A percentile compares a stretch with the other conserved stretches of the same genome.
These are phyloP conservation scores for Beta lomatogona DNA, from an alignment of 179 eudicot species.

Conservation along the genomic window DNA sequence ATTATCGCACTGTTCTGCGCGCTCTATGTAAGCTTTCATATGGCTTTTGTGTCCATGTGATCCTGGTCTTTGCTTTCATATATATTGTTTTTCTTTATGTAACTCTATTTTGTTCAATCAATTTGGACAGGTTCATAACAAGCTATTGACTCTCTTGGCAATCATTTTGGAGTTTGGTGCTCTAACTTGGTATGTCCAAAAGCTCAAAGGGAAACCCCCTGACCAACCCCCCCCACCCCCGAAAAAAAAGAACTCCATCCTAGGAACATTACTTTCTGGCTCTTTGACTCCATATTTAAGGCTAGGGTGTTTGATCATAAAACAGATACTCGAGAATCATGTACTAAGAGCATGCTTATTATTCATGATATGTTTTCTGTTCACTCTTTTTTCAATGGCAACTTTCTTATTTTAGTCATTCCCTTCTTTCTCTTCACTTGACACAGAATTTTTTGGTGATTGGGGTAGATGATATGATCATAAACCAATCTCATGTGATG, in stretches of 20 bases:
- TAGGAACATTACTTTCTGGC: no score
- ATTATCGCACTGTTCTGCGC: conserved; percentile 89
- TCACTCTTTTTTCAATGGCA: no score
- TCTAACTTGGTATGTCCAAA: conserved; percentile 68
- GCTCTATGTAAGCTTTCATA: conserved; percentile 67
- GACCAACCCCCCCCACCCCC: no score
- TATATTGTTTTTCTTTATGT: background rate
- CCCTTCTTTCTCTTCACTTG: background rate
- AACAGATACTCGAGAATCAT: background rate
- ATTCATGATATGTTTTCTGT: background rate
- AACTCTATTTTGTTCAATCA: background rate
- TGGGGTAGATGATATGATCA: background rate
- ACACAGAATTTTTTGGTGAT: background rate
- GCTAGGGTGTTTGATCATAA: background rate
- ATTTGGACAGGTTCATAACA: conserved; percentile 71
- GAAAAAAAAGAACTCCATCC: no score
- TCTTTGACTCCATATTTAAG: no score
- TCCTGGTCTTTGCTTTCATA: conserved; percentile 14
- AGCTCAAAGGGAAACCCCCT: background rate
- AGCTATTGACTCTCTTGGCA: conserved; percentile 87
- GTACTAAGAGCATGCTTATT: background rate
- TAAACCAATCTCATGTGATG: background rate
- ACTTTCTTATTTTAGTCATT: background rate
- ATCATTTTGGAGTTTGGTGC: conserved; percentile 83
- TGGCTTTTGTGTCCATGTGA: background rate